These are phyloP conservation scores for Bodo saltans DNA, from an alignment of 78 protist genomes.

Conservation along the genomic window DNA sequence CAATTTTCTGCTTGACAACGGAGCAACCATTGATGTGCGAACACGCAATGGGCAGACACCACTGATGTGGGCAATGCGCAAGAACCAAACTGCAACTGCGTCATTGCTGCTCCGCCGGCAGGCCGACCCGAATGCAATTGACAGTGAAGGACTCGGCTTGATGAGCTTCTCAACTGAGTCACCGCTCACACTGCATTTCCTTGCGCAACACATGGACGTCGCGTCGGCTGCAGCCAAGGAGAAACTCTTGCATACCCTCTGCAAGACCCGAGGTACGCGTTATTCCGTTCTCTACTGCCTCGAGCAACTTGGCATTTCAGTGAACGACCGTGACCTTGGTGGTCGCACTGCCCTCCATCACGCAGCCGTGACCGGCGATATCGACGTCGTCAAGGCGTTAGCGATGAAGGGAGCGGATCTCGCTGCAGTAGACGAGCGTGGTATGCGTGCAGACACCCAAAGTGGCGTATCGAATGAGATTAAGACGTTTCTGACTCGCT, in stretches of 20 bases:
- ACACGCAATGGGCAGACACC: neutral
- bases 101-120: no score
- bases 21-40: neutral
- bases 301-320: neutral
- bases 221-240: neutral
- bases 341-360: neutral
- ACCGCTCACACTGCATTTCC: no score
- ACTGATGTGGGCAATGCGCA: slow-evolving; percentile 5
- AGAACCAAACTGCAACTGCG: no score
- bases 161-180: no score
- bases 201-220: no score
- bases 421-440: neutral
- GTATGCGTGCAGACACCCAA: neutral
- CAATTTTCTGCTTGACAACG: slow-evolving; percentile 5
- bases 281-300: neutral
- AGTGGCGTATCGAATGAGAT: neutral
- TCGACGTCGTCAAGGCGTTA: slow-evolving; percentile 3
- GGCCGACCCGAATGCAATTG: no score
- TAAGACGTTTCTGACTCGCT: neutral
- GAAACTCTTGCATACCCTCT: neutral
- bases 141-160: no score
- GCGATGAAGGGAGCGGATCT: neutral
- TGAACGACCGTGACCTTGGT: neutral
- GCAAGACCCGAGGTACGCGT: neutral
- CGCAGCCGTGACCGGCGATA: neutral